phyloP scores from a whole-genome alignment of 306 rosid species.

The Cotoneaster glaucophyllus region DNA sequence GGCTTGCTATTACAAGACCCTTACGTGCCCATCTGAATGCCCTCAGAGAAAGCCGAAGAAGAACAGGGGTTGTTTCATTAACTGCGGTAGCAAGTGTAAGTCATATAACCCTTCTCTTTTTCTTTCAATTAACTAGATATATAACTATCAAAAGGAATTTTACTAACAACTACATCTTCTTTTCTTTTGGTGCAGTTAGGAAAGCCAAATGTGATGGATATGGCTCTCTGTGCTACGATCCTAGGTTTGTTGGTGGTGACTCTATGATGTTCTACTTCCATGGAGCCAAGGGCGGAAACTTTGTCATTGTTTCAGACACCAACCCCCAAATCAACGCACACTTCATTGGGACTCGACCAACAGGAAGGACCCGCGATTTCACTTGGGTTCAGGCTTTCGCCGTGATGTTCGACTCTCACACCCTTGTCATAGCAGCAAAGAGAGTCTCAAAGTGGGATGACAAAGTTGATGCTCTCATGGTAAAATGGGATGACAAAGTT shows the following conservation, averaged over 20 bases:
- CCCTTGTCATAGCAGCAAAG: slow-evolving; percentile 60
- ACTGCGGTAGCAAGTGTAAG: slow-evolving; percentile 67
- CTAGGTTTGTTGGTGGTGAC: slow-evolving; percentile 75
- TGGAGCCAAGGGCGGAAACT: slow-evolving; percentile 65
- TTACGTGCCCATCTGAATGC: slow-evolving; percentile 54
- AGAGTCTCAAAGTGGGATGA: slow-evolving; percentile 58
- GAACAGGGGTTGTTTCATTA: slow-evolving; percentile 55
- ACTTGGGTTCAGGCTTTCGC: slow-evolving; percentile 81
- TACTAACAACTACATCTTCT: background rate
- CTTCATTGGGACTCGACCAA: slow-evolving; percentile 63
- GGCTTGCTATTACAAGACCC: slow-evolving; percentile 36
- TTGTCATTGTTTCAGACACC: slow-evolving; percentile 57
- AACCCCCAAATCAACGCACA: slow-evolving; percentile 69
- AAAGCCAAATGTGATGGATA: slow-evolving; percentile 66
- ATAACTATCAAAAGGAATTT: background rate
- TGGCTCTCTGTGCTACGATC: slow-evolving; percentile 77
- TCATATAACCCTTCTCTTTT: background rate
- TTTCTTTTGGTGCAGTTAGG: slow-evolving; percentile 34
- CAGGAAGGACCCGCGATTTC: slow-evolving; percentile 71
- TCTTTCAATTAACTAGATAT: background rate
- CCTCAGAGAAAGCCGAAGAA: slow-evolving; percentile 55
- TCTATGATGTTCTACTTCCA: slow-evolving; percentile 87
- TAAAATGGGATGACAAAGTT: slow-evolving; percentile 53
- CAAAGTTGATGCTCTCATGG: slow-evolving; percentile 43
- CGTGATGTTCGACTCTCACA: slow-evolving; percentile 59